Conservation (phyloP, 148 eudicot species). For the Rhododendron ovatum region DNA sequence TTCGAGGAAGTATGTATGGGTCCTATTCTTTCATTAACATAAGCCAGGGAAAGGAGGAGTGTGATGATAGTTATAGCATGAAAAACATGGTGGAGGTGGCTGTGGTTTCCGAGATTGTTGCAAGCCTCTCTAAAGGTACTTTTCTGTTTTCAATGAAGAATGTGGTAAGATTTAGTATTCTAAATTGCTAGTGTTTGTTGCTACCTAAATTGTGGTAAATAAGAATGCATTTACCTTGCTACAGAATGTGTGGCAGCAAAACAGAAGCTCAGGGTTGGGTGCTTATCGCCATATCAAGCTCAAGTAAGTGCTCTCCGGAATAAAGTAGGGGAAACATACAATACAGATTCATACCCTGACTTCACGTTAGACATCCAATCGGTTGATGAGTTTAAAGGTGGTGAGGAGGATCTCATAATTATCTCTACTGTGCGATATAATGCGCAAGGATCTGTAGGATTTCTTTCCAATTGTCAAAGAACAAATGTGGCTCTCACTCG, state of each 20-base stretch:
- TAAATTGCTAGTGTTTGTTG: slow-evolving; percentile 27
- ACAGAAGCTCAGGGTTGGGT: slow-evolving; percentile 40
- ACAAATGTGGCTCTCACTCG: slow-evolving; percentile 33
- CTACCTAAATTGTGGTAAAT: slow-evolving; percentile 21
- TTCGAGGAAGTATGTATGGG: slow-evolving; percentile 23
- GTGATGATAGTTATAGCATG: neutral
- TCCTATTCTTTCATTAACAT: slow-evolving; percentile 36
- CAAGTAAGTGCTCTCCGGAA: neutral
- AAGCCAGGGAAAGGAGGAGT: slow-evolving; percentile 28
- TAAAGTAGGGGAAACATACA: neutral
- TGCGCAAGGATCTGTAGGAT: slow-evolving; percentile 48
- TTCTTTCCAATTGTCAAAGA: slow-evolving; percentile 48
- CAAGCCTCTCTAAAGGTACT: slow-evolving; percentile 39
- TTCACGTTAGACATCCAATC: neutral
- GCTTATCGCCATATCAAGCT: slow-evolving; percentile 47
- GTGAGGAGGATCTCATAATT: slow-evolving; percentile 26
- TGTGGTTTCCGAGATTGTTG: slow-evolving; percentile 22
- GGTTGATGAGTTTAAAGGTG: neutral
- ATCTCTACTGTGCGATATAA: slow-evolving; percentile 66
- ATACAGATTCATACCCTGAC: neutral
- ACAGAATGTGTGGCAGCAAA: slow-evolving; percentile 23
- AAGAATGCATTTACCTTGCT: slow-evolving; percentile 8
- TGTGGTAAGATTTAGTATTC: neutral
- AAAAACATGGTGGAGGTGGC: too few species aligned
- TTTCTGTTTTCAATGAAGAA: neutral